phyloP scores from a whole-genome alignment of 192 early-diverging fungal species.

The Allomyces javanicus region DNA sequence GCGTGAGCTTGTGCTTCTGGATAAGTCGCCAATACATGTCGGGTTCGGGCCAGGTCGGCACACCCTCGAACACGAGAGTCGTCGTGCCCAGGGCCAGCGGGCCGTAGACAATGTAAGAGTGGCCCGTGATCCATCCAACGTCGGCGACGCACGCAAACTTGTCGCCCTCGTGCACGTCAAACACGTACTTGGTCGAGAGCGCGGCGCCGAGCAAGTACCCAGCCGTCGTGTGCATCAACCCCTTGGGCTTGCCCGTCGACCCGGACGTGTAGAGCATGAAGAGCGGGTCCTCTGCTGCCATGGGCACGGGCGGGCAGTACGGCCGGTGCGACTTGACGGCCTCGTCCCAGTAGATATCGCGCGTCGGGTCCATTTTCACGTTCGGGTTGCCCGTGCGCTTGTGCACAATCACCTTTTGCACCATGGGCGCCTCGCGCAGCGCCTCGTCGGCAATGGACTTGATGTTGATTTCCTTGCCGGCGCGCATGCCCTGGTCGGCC shows the following conservation, averaged over 20 bases:
- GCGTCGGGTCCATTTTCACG: conserved; percentile 49
- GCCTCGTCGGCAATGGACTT: conserved; percentile 92
- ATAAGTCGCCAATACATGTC: conserved; percentile 53
- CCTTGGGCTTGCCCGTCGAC: conserved; percentile 77
- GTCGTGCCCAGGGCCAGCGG: conserved; percentile 70
- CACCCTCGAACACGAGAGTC: conserved; percentile 82
- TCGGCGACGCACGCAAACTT: conserved; percentile 87
- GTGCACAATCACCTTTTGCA: conserved; percentile 72
- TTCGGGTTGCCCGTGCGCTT: conserved; percentile 62
- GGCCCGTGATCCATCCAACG: conserved; percentile 76
- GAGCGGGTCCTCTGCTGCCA: conserved; percentile 80
- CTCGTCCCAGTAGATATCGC: conserved; percentile 93
- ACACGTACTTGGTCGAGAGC: conserved; percentile 72
- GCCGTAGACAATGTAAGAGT: conserved; percentile 85
- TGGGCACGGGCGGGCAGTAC: conserved; percentile 67
- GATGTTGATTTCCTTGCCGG: conserved; percentile 66
- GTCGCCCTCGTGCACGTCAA: conserved; percentile 79
- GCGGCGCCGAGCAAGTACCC: conserved; percentile 84
- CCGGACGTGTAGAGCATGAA: conserved; percentile 92
- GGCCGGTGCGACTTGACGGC: conserved; percentile 60
- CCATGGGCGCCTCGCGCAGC: conserved; percentile 53
- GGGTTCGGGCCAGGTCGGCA: conserved; percentile 73
- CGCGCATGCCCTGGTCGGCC: conserved; percentile 82
- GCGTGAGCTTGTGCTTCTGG: conserved; percentile 78
- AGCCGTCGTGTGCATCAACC: conserved; percentile 81